Evolutionary conservation across 2,329 filamentous ascomycete genomes (phyloP), one percentile per base, ranked within the genome.

Genomic region (Xylariaceae sp.): DNA sequence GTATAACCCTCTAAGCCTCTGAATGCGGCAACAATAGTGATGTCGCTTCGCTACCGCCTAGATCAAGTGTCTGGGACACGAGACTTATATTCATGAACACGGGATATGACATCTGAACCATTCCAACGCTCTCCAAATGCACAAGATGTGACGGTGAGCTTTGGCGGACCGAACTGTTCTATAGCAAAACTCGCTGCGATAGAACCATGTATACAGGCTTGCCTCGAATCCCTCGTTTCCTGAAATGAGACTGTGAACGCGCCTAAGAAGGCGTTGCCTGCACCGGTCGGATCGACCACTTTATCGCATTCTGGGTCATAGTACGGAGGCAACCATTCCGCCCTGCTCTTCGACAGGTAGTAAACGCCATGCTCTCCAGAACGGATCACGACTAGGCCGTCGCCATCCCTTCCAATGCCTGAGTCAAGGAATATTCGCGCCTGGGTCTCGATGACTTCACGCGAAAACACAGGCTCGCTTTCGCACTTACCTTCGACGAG

Each of bases 141-240:
- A 36, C n/a, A n/a, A n/a, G n/a, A n/a, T n/a, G n/a, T n/a, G n/a
- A n/a, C n/a, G n/a, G 16, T 19, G 17, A 17, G 28, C 7, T 19
- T 5, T 9, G 51, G 47, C 14, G 44, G 40, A 31, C 51, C 51
- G 13, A 38, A 46, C 39, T 55, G 53, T 39, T 49, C 31, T 5
- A 52, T n/a, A 5, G 49, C 53, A 31, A 48, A 52, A 39, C 42
- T 48, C 3, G 53, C 45, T 2, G 53, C 53, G 3, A 52, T 22
- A 3, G 41, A 13, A 13, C 49, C 49, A 36, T 17, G 42, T 6
- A 18, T 3, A 40, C 45, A 45, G 31, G 42, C 28, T 6, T 42
- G n/a, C 18, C 14, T 17, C 2, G 45, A 1, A 10, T 36, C 12
- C 5, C 5, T 1, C 3, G 1, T 10, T 3, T 38, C 22, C 19